A percentile compares a stretch with the other conserved stretches of the same genome.
phyloP scores from a whole-genome alignment of 176 grass and related monocot species.

The Oryza brachyantha region DNA sequence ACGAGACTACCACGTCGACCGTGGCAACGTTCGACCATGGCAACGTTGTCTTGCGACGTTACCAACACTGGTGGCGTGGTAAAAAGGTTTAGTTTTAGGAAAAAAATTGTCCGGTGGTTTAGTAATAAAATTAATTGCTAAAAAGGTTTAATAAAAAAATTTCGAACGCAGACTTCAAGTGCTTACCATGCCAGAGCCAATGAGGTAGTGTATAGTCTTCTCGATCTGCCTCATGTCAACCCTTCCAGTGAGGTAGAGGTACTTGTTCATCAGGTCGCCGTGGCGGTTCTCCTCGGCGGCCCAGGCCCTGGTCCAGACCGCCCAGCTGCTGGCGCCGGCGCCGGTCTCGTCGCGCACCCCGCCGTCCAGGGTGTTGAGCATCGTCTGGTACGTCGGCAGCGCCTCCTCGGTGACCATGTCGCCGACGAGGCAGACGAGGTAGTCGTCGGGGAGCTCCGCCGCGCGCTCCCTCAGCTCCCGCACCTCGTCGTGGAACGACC shows the following conservation, averaged over 20 bases:
- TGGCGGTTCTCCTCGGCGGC: slow-evolving; percentile 46
- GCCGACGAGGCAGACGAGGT: slow-evolving; percentile 22
- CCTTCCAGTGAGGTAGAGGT: slow-evolving; percentile 32
- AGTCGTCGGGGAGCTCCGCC: slow-evolving; percentile 24
- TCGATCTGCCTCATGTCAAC: slow-evolving; percentile 37
- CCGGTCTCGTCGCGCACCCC: slow-evolving; percentile 43
- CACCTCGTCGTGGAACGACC: slow-evolving; percentile 32
- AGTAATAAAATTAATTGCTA: too few species aligned
- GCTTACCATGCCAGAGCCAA: slow-evolving; percentile 34
- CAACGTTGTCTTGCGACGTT: too few species aligned
- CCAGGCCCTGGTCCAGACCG: slow-evolving; percentile 29
- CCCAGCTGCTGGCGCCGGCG: slow-evolving; percentile 35
- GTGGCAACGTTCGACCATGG: too few species aligned
- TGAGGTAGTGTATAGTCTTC: slow-evolving; percentile 39
- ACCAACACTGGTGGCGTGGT: too few species aligned
- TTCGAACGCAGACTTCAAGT: too few species aligned
- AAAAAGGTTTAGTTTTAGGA: too few species aligned
- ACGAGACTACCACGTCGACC: too few species aligned
- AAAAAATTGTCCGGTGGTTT: too few species aligned
- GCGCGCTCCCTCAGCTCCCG: not conserved
- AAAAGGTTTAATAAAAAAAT: too few species aligned
- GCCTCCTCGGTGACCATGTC: slow-evolving; percentile 46
- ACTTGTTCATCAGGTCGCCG: slow-evolving; percentile 42
- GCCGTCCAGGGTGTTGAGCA: slow-evolving; percentile 49
- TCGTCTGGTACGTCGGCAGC: slow-evolving; percentile 43